Evolutionary conservation across 805 yeast species (phyloP), one percentile per base, ranked within the genome.

Genomic region (Lipomyces orientalis): DNA sequence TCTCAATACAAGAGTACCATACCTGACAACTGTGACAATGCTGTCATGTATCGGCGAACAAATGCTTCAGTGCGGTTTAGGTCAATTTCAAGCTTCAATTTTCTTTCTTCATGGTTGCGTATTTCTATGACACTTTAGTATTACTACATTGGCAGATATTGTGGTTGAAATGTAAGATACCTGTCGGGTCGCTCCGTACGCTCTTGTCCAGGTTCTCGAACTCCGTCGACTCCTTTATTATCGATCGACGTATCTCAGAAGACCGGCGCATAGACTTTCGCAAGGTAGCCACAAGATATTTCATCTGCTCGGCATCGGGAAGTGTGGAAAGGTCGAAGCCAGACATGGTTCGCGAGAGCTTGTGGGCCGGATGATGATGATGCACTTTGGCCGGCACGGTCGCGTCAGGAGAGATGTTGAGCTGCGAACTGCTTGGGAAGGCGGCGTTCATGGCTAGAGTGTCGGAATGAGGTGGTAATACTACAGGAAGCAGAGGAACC

Each of bases 271-370:
- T 46, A 10, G 61, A 31, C 60, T 64, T 64, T 12, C 65, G 65
- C 61, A 67, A 34, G 6, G 68, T 64, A 19, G 43, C 55, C 19
- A 64, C 57, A 39, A 67, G 35, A 29, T 67, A 67, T 37, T 60
- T 39, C 65, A 64, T 61, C 54, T 67, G 70, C 35, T 60, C 68
- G 16, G 70, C 58, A 12, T 67, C 70, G 51, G 70, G 70, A 59
- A 66, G 56, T 12, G 61, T 46, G n/a, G 63, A 22, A 33, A 67
- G 61, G 35, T 67, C 70, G 34, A 64, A 54, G 31, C 65, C 67
- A 12, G 70, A 64, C 60, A 56, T 55, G 12, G 66, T 61, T 5
- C 70, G 62, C 33, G 65, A 43, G 12, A 67, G 58, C 35, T 60
- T 59, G 37, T 61, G 54, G 35, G 33, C 49, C 16, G 63, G 51